These are phyloP conservation scores for Posidonia australis DNA, from an alignment of 106 monocot species.

Conservation along the genomic window DNA sequence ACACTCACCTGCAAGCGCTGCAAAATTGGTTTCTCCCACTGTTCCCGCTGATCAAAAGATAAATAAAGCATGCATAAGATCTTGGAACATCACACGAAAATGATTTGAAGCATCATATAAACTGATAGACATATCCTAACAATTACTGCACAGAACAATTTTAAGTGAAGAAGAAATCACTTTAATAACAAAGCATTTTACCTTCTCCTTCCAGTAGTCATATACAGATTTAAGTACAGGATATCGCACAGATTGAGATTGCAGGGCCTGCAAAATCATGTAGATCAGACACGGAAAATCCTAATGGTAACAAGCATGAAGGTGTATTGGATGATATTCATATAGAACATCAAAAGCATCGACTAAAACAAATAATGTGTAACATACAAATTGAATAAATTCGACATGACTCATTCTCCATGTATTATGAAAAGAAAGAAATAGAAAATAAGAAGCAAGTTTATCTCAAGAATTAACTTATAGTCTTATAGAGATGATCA, in stretches of 20 bases:
- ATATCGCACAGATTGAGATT: constrained; percentile 27
- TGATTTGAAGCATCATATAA: no score
- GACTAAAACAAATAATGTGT: no score
- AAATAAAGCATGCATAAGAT: constrained; percentile 24
- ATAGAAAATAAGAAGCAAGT: no score
- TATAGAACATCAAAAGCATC: no score
- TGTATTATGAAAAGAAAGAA: no score
- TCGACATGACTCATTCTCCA: no score
- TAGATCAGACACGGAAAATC: background rate
- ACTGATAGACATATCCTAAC: background rate
- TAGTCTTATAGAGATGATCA: no score
- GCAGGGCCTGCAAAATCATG: constrained; percentile 34
- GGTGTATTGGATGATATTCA: no score
- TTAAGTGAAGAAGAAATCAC: no score
- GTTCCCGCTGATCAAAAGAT: constrained; percentile 61
- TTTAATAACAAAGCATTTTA: background rate
- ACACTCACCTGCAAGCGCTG: constrained; percentile 78
- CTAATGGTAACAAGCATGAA: background rate
- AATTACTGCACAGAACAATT: no score
- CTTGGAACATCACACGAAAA: background rate
- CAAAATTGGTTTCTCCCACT: constrained; percentile 95
- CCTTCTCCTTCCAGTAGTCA: constrained; percentile 59
- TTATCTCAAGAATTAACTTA: no score
- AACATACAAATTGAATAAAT: no score
- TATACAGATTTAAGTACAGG: constrained; percentile 42